Evolutionary conservation across 257 asterid species (phyloP), one percentile per base, ranked within the genome.

Genomic region (Solanum chmielewskii): DNA sequence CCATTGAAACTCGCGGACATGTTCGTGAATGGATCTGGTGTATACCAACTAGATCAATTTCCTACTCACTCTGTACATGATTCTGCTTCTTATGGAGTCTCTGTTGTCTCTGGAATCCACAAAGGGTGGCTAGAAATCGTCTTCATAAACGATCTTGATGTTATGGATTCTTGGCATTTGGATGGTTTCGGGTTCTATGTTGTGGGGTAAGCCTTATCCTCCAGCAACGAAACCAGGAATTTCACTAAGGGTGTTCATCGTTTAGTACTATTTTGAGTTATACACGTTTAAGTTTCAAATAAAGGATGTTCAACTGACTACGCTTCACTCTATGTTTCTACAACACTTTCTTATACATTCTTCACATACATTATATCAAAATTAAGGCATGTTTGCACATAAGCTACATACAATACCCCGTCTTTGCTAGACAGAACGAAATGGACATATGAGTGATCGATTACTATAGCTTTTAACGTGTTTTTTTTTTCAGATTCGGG

Each of bases 41-140:
- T 94, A 6, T 95, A 92, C n/a, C 82, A 74, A n/a, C 90, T 95
- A 27, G 94, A 95, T 82, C 75, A 59, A 4, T 95, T 78, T 47
- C 94, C 98, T 0, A 80, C 89, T 4, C 91, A 78, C 83, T 89
- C 92, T 11, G 68, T 86, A 45, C 89, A 88, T 56, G 86, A 66
- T 0, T 3, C 35, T 4, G 83, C 91, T 1, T 81, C 77, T 7
- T 89, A 64, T 13, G 96, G 91, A 80, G 90, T 94, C 2, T 93
- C 88, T 56, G 94, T 95, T 1, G 94, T 89, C 20, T 89, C 92
- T 12, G 98, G 97, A 6, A 84, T n/a, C 4, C 93, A 95, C 80
- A 94, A 92, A 90, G 97, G 94, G 12, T 94, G 93, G 93, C 91
- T 93, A 7, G 97, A 95, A 86, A 89, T 95, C 12, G 92, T 94